Conservation (phyloP, 805 yeast genomes). For the Suhomyces tanzawaensis region DNA sequence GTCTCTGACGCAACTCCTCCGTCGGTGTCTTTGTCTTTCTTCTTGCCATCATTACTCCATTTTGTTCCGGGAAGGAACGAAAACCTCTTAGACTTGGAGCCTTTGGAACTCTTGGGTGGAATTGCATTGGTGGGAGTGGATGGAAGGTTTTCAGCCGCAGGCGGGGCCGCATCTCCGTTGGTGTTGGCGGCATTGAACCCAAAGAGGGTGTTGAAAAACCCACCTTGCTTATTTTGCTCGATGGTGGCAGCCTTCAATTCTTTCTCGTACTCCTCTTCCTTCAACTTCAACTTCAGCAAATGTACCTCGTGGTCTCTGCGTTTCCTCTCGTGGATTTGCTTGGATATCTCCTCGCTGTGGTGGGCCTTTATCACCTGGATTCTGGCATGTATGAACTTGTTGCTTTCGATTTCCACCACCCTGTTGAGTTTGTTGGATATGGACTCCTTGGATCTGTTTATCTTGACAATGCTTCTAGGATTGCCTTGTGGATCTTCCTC, state of each 20-base stretch:
- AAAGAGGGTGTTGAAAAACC: conserved; percentile 33
- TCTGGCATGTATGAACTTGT: conserved; percentile 36
- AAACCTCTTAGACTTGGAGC: conserved; percentile 13
- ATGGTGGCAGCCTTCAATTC: conserved; percentile 26
- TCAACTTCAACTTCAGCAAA: conserved; percentile 30
- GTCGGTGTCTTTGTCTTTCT: neutral
- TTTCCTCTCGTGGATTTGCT: conserved; percentile 38
- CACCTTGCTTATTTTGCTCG: conserved; percentile 20
- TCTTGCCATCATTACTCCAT: neutral
- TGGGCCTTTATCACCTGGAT: conserved; percentile 37
- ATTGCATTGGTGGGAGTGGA: neutral
- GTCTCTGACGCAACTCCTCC: neutral
- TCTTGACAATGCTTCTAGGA: conserved; percentile 1
- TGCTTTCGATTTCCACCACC: conserved; percentile 36
- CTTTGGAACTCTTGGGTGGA: neutral
- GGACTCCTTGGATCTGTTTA: conserved; percentile 18
- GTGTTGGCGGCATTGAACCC: conserved; percentile 15
- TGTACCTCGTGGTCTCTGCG: conserved; percentile 39
- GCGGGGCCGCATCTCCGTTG: neutral
- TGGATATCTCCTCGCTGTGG: conserved; percentile 35
- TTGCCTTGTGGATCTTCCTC: neutral
- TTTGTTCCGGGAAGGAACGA: conserved; percentile 19
- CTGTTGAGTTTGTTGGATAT: conserved; percentile 24
- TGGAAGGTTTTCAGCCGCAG: no score
- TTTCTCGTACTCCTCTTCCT: conserved; percentile 40